phyloP scores from a whole-genome alignment of 140 eudicot species.

The Erigeron philadelphicus region DNA sequence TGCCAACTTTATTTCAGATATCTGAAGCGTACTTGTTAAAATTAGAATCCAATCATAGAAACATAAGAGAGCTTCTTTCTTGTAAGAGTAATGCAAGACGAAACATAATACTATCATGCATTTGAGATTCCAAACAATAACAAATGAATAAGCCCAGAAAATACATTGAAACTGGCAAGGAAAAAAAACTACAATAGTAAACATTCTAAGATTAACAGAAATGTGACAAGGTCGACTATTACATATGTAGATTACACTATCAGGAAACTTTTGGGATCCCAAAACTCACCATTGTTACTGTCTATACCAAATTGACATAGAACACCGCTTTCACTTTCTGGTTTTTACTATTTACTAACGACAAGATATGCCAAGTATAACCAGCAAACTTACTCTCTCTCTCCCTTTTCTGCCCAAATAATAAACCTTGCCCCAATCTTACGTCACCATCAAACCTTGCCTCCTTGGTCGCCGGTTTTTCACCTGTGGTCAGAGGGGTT shows the following conservation, averaged over 20 bases:
- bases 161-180: slow-evolving; percentile 8
- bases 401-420: too few species aligned
- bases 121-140: slow-evolving; percentile 1
- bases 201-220: slow-evolving; percentile 4
- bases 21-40: slow-evolving; percentile 53
- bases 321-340: too few species aligned
- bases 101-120: slow-evolving; percentile 7
- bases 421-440: too few species aligned
- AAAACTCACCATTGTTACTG: not conserved
- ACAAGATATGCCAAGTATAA: too few species aligned
- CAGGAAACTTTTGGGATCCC: not conserved
- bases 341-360: too few species aligned
- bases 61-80: slow-evolving; percentile 2
- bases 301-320: not conserved
- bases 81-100: slow-evolving; percentile 2
- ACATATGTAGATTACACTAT: slow-evolving; percentile 7
- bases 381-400: too few species aligned
- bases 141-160: not conserved
- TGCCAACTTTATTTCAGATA: slow-evolving; percentile 80
- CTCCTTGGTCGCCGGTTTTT: too few species aligned
- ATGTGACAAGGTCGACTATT: slow-evolving; percentile 11
- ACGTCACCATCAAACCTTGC: too few species aligned
- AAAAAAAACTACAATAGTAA: not conserved
- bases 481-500: too few species aligned
- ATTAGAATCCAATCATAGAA: slow-evolving; percentile 26